Percentiles rank a stretch among this genome's conserved stretches.
phyloP scores from a whole-genome alignment of 2,329 filamentous ascomycete genomes.

The Leptographium flavum region DNA sequence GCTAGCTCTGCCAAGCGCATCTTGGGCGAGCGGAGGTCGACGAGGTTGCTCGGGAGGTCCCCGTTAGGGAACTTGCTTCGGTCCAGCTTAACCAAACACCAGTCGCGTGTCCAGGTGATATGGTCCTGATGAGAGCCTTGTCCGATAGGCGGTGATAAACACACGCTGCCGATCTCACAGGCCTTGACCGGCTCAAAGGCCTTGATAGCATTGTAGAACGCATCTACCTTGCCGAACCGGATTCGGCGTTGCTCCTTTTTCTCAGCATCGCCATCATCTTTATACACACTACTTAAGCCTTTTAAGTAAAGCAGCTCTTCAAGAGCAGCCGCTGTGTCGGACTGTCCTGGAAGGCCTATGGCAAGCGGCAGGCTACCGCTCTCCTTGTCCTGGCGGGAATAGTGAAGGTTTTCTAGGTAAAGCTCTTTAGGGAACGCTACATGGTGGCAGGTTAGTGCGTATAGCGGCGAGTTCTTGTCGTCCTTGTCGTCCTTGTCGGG shows the following conservation, averaged over 20 bases:
- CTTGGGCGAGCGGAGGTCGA: neutral
- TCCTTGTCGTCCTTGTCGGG: neutral
- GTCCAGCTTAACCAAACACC: neutral
- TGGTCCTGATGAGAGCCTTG: neutral
- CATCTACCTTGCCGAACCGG: too few species aligned
- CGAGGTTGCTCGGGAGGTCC: neutral
- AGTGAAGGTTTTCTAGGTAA: neutral
- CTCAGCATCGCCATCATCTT: too few species aligned
- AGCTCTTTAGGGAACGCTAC: neutral
- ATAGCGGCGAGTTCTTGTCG: neutral
- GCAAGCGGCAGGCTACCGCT: too few species aligned
- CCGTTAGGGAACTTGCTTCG: neutral
- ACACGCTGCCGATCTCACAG: neutral
- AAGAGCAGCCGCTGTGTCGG: too few species aligned
- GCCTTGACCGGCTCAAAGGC: neutral
- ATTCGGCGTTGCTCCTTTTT: too few species aligned
- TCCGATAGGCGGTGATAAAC: neutral
- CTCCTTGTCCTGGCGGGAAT: too few species aligned
- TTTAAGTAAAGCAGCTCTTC: too few species aligned
- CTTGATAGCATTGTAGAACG: too few species aligned
- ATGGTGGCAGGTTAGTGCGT: neutral
- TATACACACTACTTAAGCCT: too few species aligned
- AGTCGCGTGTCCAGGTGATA: neutral
- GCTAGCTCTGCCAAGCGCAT: too few species aligned
- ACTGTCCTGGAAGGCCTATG: too few species aligned